These are phyloP conservation scores for Dactylella cylindrospora DNA, from an alignment of 2,329 filamentous ascomycete species.

Conservation along the genomic window DNA sequence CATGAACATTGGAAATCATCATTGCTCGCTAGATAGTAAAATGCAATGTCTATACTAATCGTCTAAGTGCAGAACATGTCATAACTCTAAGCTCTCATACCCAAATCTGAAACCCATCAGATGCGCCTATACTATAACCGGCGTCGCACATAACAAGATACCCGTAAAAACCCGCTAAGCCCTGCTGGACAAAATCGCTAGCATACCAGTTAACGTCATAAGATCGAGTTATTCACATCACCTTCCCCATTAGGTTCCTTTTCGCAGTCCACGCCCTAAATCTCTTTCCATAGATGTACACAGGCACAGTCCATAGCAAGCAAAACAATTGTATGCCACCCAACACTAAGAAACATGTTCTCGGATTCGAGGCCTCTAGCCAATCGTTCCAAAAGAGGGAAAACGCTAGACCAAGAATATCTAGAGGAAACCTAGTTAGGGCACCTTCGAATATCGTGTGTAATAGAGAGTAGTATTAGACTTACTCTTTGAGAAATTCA, in stretches of 20 bases:
- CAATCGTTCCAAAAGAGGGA: constrained; percentile 83
- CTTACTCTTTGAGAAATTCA: constrained; percentile 87
- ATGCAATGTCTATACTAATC: too few relatives aligned
- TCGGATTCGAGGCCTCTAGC: constrained; percentile 74
- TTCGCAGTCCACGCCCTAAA: constrained; percentile 91
- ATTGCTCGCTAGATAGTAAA: too few relatives aligned
- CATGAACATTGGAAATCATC: too few relatives aligned
- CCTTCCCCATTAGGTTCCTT: constrained; percentile 79
- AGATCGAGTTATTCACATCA: too few relatives aligned
- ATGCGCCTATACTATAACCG: too few relatives aligned
- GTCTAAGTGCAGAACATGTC: too few relatives aligned
- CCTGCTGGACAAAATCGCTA: too few relatives aligned
- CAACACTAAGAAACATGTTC: constrained; percentile 74
- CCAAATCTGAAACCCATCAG: too few relatives aligned
- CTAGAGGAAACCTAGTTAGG: constrained; percentile 56
- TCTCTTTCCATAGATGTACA: constrained; percentile 92
- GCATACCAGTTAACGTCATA: too few relatives aligned
- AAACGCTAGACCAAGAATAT: constrained; percentile 87
- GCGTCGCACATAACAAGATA: too few relatives aligned
- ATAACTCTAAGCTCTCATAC: too few relatives aligned
- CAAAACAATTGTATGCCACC: constrained; percentile 81
- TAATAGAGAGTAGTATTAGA: constrained; percentile 25
- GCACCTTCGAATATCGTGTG: constrained; percentile 34
- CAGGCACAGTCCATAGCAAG: constrained; percentile 75
- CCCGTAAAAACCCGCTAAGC: too few relatives aligned